Evolutionary conservation across 805 yeast species (phyloP).

Genomic region (Komagataella populi): DNA sequence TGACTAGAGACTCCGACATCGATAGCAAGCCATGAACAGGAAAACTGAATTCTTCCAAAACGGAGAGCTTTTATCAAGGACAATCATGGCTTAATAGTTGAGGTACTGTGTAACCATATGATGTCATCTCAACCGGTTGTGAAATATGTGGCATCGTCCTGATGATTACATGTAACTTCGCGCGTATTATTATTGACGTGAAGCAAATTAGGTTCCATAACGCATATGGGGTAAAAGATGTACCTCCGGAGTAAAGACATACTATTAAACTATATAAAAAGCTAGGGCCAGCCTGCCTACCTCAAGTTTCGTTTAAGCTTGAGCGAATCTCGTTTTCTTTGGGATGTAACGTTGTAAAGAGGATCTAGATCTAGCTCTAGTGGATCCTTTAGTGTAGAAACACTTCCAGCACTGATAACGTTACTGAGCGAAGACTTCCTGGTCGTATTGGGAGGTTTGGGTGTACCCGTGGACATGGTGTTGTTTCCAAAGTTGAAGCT

Average conservation of each 20-base stretch:
- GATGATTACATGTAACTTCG: background rate
- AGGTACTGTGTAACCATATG: background rate
- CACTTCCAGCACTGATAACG: background rate
- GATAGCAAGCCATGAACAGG: background rate
- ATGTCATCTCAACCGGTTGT: background rate
- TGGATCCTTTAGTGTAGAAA: background rate
- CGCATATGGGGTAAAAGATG: background rate
- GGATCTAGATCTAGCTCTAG: slow-evolving; percentile 16
- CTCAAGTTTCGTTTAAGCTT: slow-evolving; percentile 29
- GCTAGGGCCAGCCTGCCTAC: slow-evolving; percentile 2
- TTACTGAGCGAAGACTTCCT: background rate
- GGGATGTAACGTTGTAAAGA: slow-evolving; percentile 29
- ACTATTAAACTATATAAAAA: background rate
- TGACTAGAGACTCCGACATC: background rate
- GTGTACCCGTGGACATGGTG: background rate
- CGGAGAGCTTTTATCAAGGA: background rate
- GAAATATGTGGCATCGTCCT: background rate
- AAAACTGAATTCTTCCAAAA: background rate
- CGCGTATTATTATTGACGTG: background rate
- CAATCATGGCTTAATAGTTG: background rate
- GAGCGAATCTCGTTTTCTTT: slow-evolving; percentile 37
- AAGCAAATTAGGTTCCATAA: background rate
- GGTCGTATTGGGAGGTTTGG: background rate
- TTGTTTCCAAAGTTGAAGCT: slow-evolving; percentile 4
- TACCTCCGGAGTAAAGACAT: background rate